These are phyloP conservation scores for Candida caryicola DNA, from an alignment of 805 yeast species.

Conservation along the genomic window DNA sequence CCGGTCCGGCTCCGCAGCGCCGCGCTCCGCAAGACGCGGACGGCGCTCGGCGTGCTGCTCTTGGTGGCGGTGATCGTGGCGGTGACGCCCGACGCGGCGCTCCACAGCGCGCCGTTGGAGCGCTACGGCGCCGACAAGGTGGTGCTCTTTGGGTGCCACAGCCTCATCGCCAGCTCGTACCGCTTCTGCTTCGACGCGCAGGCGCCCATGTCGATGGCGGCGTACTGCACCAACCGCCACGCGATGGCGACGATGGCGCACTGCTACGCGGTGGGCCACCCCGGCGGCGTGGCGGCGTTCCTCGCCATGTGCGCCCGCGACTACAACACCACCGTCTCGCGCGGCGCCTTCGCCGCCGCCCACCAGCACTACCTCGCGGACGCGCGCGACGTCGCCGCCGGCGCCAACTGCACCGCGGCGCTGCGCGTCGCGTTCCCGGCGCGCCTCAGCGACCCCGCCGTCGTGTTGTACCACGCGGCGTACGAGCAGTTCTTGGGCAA, in stretches of 20 bases:
- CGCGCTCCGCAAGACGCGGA: background rate
- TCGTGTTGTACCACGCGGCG: slow-evolving; percentile 19
- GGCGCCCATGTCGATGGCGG: background rate
- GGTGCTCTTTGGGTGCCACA: slow-evolving; percentile 31
- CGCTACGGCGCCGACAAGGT: slow-evolving; percentile 26
- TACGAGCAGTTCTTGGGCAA: slow-evolving; percentile 41
- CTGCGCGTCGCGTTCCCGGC: slow-evolving; percentile 18
- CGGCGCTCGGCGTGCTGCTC: slow-evolving; percentile 8
- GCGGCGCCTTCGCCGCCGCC: slow-evolving; percentile 21
- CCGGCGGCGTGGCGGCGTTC: slow-evolving; percentile 21
- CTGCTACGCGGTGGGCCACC: slow-evolving; percentile 29
- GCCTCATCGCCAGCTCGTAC: slow-evolving; percentile 18
- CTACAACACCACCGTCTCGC: slow-evolving; percentile 19
- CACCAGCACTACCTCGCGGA: slow-evolving; percentile 7
- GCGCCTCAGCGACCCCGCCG: slow-evolving; percentile 20
- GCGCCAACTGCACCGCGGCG: background rate
- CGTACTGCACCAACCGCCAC: slow-evolving; percentile 5
- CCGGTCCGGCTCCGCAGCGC: background rate
- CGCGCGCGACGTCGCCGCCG: background rate
- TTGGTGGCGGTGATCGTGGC: slow-evolving; percentile 12
- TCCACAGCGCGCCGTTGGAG: slow-evolving; percentile 30
- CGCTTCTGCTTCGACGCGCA: slow-evolving; percentile 7
- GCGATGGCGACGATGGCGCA: slow-evolving; percentile 38
- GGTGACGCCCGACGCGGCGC: slow-evolving; percentile 26
- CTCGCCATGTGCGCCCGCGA: slow-evolving; percentile 23